Percentiles rank a stretch among this genome's conserved stretches.
These are phyloP conservation scores for Boechera retrofracta DNA, from an alignment of 345 rosid genomes.

Conservation along the genomic window DNA sequence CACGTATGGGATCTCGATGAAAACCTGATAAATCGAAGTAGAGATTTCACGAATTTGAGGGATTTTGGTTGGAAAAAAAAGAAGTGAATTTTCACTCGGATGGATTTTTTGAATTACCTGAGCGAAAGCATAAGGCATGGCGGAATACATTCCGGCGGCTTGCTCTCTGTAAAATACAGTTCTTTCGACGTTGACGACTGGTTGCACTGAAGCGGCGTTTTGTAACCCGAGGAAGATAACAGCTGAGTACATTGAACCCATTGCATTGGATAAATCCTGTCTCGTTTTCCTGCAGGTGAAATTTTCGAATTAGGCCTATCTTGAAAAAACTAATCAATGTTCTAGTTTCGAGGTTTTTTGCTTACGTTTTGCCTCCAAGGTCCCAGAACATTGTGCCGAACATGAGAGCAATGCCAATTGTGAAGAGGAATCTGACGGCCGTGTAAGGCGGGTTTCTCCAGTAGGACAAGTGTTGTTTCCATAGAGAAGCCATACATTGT, in stretches of 20 bases:
- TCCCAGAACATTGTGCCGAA: constrained; percentile 79
- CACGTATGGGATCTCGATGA: constrained; percentile 66
- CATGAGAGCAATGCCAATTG: constrained; percentile 59
- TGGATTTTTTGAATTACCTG: constrained; percentile 37
- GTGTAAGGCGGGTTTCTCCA: constrained; percentile 83
- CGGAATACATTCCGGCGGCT: constrained; percentile 89
- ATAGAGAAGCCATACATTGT: constrained; percentile 69
- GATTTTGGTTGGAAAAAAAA: not conserved
- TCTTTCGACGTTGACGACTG: constrained; percentile 74
- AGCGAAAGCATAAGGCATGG: constrained; percentile 73
- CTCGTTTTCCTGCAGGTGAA: constrained; percentile 24
- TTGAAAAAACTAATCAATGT: too few relatives aligned
- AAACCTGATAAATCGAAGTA: constrained; percentile 37
- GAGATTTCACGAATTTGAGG: not conserved
- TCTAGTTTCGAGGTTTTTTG: too few relatives aligned
- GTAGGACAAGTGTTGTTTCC: constrained; percentile 77
- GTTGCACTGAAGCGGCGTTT: constrained; percentile 61
- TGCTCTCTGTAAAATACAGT: constrained; percentile 79
- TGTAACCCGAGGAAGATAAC: constrained; percentile 75
- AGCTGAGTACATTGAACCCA: constrained; percentile 80
- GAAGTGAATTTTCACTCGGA: not conserved
- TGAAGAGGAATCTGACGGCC: constrained; percentile 69
- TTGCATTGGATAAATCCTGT: constrained; percentile 67
- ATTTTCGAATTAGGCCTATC: not conserved
- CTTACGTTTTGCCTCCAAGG: constrained; percentile 70